Evolutionary conservation across 2,329 filamentous ascomycete genomes (phyloP), one percentile per base, ranked within the genome.

Genomic region (Cercospora sp.): DNA sequence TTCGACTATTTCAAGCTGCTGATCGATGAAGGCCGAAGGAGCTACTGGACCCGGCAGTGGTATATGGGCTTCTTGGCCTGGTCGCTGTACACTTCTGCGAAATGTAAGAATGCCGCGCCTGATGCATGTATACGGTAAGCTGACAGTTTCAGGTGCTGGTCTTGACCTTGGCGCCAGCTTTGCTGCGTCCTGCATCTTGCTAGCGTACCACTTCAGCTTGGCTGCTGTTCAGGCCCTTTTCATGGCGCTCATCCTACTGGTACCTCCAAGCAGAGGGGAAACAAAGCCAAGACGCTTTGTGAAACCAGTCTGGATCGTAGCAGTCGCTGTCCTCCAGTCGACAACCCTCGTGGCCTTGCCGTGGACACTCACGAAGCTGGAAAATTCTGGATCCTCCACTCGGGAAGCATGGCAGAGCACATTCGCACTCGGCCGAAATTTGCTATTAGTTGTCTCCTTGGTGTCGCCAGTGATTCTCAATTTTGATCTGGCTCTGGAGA

Each of bases 11-110:
- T 71, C 60, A 66, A 66, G 61, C 63, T 67, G 31, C 20, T 69
- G 20, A 58, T 72, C 5, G 61, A 66, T 3, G 60, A 53, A 30
- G 20, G 23, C 23, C 51, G 65, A 28, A 58, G 66, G 20, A 63
- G 31, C 48, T 72, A 63, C 60, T 73, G 71, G 70, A 69, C 68
- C 9, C 63, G 70, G 68, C 70, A 71, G 61, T 73, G 69, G 70
- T 33, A 63, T 7, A 69, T 69, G 62, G 68, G 70, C 12, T 73
- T 66, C 33, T 12, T 69, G 18, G 63, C 63, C 12, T 73, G 66
- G 69, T 42, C 65, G 20, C 30, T 71, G 23, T 72, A 68, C 57
- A 66, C 72, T 16, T 63, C 58, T 12, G 33, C 69, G 3, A 65
- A 73, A 33, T 60, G 69, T 72, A 36, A 69, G n/a, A 62, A 12